These are phyloP conservation scores for Scheffersomyces segobiensis DNA, from an alignment of 1,139 yeast species.

Conservation along the genomic window DNA sequence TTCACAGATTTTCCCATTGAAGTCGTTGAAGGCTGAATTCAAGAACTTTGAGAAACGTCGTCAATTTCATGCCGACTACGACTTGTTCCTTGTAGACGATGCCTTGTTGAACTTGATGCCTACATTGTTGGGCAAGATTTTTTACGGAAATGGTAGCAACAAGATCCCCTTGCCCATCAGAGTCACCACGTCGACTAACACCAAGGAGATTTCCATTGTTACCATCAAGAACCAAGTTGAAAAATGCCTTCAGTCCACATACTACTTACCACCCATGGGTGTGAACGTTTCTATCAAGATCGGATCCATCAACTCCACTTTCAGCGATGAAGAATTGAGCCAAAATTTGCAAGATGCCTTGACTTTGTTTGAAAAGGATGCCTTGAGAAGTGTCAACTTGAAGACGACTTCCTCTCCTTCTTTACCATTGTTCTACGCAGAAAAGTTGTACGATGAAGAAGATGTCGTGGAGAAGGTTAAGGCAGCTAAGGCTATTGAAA, in stretches of 20 bases:
- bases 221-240: conserved; percentile 61
- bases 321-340: conserved; percentile 32
- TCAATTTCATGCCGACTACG: conserved; percentile 59
- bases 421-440: conserved; percentile 76
- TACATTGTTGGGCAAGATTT: conserved; percentile 75
- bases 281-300: conserved; percentile 64
- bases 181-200: conserved; percentile 37
- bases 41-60: conserved; percentile 73
- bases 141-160: conserved; percentile 52
- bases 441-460: conserved; percentile 50
- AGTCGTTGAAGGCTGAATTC: conserved; percentile 64
- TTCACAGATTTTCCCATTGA: conserved; percentile 51
- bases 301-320: conserved; percentile 53
- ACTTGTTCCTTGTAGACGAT: conserved; percentile 82
- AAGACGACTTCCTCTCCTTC: conserved; percentile 78
- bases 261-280: conserved; percentile 74
- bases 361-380: conserved; percentile 43
- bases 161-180: conserved; percentile 76
- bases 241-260: conserved; percentile 58
- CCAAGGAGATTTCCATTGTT: conserved; percentile 50
- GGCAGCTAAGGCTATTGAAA: conserved; percentile 27
- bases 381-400: conserved; percentile 61
- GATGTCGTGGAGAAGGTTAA: conserved; percentile 28
- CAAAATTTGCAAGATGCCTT: conserved; percentile 62
- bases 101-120: conserved; percentile 80